Evolutionary conservation across 768 basidiomycete genomes (phyloP).

Genomic region (Kwoniella sp.): DNA sequence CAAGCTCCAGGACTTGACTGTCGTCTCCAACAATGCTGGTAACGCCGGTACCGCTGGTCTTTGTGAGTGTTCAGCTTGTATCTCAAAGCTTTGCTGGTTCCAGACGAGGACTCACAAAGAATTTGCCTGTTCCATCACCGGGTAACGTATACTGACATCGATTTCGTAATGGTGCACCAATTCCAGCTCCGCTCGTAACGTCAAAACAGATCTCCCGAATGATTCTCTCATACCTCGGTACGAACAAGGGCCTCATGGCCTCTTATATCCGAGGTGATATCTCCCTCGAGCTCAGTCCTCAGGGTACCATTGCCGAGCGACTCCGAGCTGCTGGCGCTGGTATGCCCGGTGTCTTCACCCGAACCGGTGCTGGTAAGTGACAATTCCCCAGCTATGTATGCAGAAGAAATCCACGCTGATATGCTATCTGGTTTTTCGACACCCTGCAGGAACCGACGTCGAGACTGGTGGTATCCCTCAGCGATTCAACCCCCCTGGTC

Average conservation of each 20-base stretch:
- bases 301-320: slow-evolving; percentile 52
- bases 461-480: slow-evolving; percentile 52
- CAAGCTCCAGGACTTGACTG: slow-evolving; percentile 42
- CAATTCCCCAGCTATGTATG: background rate
- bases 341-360: slow-evolving; percentile 51
- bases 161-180: background rate
- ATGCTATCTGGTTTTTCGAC: background rate
- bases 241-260: slow-evolving; percentile 49
- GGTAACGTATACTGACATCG: slow-evolving; percentile 3
- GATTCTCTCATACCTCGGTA: slow-evolving; percentile 48
- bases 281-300: slow-evolving; percentile 47
- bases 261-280: slow-evolving; percentile 47
- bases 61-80: slow-evolving; percentile 28
- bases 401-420: background rate
- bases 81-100: background rate
- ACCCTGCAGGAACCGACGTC: slow-evolving; percentile 41
- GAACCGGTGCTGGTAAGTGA: slow-evolving; percentile 44
- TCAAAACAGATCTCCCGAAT: slow-evolving; percentile 42
- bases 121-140: background rate
- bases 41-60: slow-evolving; percentile 42
- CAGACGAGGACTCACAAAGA: too few relatives aligned
- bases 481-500: slow-evolving; percentile 30
- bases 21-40: slow-evolving; percentile 53
- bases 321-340: slow-evolving; percentile 47
- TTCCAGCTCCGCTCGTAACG: slow-evolving; percentile 41